Evolutionary conservation across 1,139 yeast species (phyloP).

Genomic region (Diutina sp.): DNA sequence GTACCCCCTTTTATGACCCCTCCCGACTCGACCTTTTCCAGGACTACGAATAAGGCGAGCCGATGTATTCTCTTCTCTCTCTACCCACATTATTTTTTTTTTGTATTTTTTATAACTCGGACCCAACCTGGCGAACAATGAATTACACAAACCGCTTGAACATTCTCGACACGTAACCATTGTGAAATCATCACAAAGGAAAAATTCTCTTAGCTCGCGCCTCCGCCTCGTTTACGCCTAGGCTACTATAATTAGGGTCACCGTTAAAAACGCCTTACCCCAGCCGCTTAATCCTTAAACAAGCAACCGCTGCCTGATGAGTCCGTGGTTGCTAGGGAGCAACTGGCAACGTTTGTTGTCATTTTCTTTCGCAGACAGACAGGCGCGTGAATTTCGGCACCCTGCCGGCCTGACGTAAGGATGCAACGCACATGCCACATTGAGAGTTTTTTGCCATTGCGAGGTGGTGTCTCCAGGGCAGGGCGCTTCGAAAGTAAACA

Average conservation of each 20-base stretch:
- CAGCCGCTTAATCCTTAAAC: background rate
- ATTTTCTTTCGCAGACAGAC: too few relatives aligned
- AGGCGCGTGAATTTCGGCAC: too few relatives aligned
- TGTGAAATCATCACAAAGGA: background rate
- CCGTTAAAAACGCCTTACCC: too few relatives aligned
- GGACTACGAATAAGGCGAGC: background rate
- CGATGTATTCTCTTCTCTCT: background rate
- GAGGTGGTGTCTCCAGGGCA: background rate
- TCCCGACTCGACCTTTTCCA: background rate
- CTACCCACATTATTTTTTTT: background rate
- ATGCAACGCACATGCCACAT: background rate
- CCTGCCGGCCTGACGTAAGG: background rate
- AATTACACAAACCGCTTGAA: background rate
- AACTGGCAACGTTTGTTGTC: background rate
- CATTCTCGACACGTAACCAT: background rate
- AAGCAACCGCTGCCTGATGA: background rate
- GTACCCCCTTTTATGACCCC: background rate
- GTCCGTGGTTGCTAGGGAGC: background rate
- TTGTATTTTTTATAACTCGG: background rate
- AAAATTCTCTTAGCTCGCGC: too few relatives aligned
- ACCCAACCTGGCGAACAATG: constrained; percentile 1
- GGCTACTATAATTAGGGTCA: too few relatives aligned
- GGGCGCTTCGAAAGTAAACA: background rate
- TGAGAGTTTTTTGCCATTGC: background rate
- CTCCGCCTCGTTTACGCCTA: too few relatives aligned